phyloP scores from a whole-genome alignment of 768 basidiomycete species.

The Psilocybe cubensis region DNA sequence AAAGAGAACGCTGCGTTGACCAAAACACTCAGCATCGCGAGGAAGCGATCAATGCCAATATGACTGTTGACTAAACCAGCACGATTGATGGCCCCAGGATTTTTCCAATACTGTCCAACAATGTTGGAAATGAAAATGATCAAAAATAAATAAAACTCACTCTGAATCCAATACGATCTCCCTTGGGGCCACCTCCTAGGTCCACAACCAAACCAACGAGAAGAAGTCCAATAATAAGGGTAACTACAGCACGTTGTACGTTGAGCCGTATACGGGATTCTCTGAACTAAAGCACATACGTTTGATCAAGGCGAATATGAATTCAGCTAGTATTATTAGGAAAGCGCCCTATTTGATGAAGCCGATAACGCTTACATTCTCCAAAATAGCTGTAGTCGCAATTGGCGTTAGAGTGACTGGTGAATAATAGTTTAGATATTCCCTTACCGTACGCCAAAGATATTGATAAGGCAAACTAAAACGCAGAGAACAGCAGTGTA shows the following conservation, averaged over 20 bases:
- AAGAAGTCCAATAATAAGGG: constrained; percentile 64
- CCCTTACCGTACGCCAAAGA: constrained; percentile 67
- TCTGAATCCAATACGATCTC: constrained; percentile 69
- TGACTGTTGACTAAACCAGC: constrained; percentile 42
- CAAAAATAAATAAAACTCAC: constrained; percentile 36
- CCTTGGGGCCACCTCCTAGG: constrained; percentile 75
- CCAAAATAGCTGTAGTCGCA: constrained; percentile 53
- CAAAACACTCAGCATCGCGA: constrained; percentile 46
- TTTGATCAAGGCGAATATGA: constrained; percentile 68
- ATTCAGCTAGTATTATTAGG: constrained; percentile 51
- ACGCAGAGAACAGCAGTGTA: constrained; percentile 66
- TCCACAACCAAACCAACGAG: constrained; percentile 70
- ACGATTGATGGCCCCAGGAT: constrained; percentile 65
- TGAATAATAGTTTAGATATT: neutral
- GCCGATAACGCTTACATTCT: constrained; percentile 46
- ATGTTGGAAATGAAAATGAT: neutral
- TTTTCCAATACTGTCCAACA: constrained; percentile 58
- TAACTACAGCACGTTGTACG: constrained; percentile 36
- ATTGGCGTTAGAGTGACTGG: constrained; percentile 1
- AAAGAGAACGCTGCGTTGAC: constrained; percentile 72
- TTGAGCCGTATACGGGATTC: neutral
- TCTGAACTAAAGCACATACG: constrained; percentile 36
- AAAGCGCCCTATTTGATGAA: neutral
- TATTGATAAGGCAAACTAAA: constrained; percentile 62
- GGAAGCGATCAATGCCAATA: constrained; percentile 50